Percentiles rank a stretch among this genome's conserved stretches.
Conservation (phyloP, 1,284 basidiomycete genomes). For the Sphaerobolus stellatus region DNA sequence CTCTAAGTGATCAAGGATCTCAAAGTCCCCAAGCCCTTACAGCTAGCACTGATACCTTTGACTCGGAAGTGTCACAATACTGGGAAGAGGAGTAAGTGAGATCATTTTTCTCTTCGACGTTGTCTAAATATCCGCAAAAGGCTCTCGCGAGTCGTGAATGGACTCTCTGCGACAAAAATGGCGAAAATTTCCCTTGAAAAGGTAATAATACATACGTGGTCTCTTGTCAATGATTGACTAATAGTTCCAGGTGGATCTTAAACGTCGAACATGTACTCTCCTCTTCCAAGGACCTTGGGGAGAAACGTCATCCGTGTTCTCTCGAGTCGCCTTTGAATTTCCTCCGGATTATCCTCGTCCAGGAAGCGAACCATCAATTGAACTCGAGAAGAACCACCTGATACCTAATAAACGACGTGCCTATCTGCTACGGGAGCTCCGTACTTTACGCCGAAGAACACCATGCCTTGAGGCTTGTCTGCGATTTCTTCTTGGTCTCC, state of each 20-base stretch:
- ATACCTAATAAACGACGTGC: slow-evolving; percentile 75
- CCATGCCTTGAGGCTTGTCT: slow-evolving; percentile 84
- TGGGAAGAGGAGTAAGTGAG: slow-evolving; percentile 75
- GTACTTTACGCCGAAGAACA: slow-evolving; percentile 55
- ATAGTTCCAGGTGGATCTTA: slow-evolving; percentile 29
- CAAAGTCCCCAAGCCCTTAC: slow-evolving; percentile 31
- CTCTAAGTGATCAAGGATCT: slow-evolving; percentile 4
- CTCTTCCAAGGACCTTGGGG: slow-evolving; percentile 92
- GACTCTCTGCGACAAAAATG: slow-evolving; percentile 58
- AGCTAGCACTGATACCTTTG: slow-evolving; percentile 37
- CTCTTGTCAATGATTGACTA: slow-evolving; percentile 1
- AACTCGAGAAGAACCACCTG: slow-evolving; percentile 80
- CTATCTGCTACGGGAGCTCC: slow-evolving; percentile 73
- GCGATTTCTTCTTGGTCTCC: slow-evolving; percentile 72
- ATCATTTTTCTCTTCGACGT: not conserved
- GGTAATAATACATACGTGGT: slow-evolving; percentile 37
- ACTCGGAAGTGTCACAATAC: slow-evolving; percentile 49
- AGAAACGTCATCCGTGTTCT: slow-evolving; percentile 69
- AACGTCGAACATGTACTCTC: slow-evolving; percentile 80
- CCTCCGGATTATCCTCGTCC: slow-evolving; percentile 79
- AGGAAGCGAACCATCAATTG: slow-evolving; percentile 68
- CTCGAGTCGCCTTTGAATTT: slow-evolving; percentile 89
- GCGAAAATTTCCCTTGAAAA: slow-evolving; percentile 78
- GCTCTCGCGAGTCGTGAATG: slow-evolving; percentile 75
- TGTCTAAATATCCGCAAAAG: slow-evolving; percentile 36